Evolutionary conservation across 768 basidiomycete genomes (phyloP), one percentile per base, ranked within the genome.

Genomic region (Leucocoprinus birnbaumii): DNA sequence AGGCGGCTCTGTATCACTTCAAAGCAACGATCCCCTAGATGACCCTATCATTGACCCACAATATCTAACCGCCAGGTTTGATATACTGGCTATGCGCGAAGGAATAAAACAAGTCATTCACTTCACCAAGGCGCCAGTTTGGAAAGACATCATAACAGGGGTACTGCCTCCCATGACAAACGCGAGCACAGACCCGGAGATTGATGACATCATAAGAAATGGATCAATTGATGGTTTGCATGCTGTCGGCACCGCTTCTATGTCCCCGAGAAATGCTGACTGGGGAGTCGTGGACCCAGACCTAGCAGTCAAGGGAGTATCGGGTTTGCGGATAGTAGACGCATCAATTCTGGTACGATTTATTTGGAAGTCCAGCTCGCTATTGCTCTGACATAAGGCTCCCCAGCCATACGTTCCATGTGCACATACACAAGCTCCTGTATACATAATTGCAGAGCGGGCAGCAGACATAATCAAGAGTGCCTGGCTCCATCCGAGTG

Each of bases 301-400:
- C 58, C 58, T 77, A 38, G 57, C 48, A 35, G 68, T 76, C 1
- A 75, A 75, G 58, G 66, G 67, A 1, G 63, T 66, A 1, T 43
- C 42, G 6, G 73, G 69, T 8, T 54, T 76, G 50, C 63, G 75
- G 3, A 60, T 76, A n/a, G 69, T 77, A 3, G 73, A 77, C 60
- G 70, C 69, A 6, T 72, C 72, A n/a, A 62, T 66, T 51, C 55
- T 68, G 57, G 73, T 70, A 51, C 48, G 24, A 68, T 35, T 19
- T 31, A 10, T 21, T 42, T 11, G 41, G 41, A 10, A 13, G 24
- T 3, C 27, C 3, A 11, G 6, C 31, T 31, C 19, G 21, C 22
- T n/a, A 16, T 14, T 16, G 9, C 7, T 26, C 34, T 45, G 43
- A 46, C 27, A 3, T 26, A 10, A 25, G 2, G 13, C 2, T 16